Conservation (phyloP, 495 filamentous ascomycete genomes). For the Neurospora africana region DNA sequence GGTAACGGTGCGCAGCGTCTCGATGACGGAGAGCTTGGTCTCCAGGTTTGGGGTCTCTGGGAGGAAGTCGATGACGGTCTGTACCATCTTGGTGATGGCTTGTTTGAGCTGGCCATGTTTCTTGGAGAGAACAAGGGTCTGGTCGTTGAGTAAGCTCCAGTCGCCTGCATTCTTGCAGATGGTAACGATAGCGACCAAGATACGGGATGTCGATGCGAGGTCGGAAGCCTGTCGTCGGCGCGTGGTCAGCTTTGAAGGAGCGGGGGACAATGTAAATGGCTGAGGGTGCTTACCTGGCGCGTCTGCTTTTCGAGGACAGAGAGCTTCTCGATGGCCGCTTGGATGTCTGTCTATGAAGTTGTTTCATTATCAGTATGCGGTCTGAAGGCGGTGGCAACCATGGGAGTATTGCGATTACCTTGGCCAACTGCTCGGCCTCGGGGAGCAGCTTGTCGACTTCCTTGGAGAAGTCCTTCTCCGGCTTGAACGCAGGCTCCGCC, state of each 20-base stretch:
- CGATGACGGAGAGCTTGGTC: constrained; percentile 83
- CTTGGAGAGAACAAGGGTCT: constrained; percentile 90
- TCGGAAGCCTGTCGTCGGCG: constrained; percentile 62
- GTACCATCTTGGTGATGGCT: constrained; percentile 97
- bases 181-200: constrained; percentile 79
- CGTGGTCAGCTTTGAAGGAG: constrained; percentile 7
- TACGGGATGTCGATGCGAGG: constrained; percentile 82
- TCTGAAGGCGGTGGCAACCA: not conserved
- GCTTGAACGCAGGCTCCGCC: constrained; percentile 42
- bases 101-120: constrained; percentile 99
- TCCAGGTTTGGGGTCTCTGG: constrained; percentile 68
- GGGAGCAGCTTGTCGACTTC: constrained; percentile 85
- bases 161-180: constrained; percentile 87
- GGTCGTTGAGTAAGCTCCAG: constrained; percentile 90
- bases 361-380: constrained; percentile 5
- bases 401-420: constrained; percentile 43
- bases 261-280: constrained; percentile 1
- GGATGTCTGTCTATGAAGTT: constrained; percentile 54
- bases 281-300: constrained; percentile 58
- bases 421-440: constrained; percentile 76
- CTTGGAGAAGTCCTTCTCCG: constrained; percentile 71
- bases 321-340: constrained; percentile 86
- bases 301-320: constrained; percentile 87
- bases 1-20: constrained; percentile 90
- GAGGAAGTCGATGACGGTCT: constrained; percentile 86